phyloP scores from a whole-genome alignment of 768 basidiomycete genomes.

The Mycena alexandri region DNA sequence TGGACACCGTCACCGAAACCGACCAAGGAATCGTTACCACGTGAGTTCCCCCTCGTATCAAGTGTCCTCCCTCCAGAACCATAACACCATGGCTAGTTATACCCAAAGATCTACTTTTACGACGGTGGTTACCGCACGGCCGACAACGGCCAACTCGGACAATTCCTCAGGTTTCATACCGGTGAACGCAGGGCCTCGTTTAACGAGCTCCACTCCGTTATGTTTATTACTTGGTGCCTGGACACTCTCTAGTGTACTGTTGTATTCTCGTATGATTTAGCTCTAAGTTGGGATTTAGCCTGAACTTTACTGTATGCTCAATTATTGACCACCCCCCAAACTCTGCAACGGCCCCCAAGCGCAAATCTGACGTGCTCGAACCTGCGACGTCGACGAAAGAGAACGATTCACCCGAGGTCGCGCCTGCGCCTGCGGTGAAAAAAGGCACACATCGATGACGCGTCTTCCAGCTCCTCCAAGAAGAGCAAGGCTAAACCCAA shows the following conservation, averaged over 20 bases:
- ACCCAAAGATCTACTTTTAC: constrained; percentile 32
- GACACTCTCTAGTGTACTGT: constrained; percentile 21
- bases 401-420: constrained; percentile 29
- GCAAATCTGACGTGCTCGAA: constrained; percentile 53
- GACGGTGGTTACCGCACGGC: constrained; percentile 18
- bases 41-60: constrained; percentile 29
- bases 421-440: constrained; percentile 39
- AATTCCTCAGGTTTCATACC: constrained; percentile 40
- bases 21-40: constrained; percentile 40
- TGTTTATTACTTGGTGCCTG: constrained; percentile 28
- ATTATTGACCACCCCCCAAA: too few species aligned
- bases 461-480: constrained; percentile 31
- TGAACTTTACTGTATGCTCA: too few species aligned
- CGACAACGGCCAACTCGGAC: constrained; percentile 9
- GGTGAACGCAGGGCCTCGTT: constrained; percentile 35
- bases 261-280: constrained; percentile 20
- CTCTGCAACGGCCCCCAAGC: constrained; percentile 52
- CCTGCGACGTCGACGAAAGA: constrained; percentile 33
- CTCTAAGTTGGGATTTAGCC: too few species aligned
- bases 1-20: constrained; percentile 38
- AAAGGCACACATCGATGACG: too few species aligned
- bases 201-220: neutral
- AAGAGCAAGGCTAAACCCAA: too few species aligned
- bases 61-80: neutral
- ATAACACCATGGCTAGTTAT: constrained; percentile 17